A percentile compares a stretch with the other conserved stretches of the same genome.
Conservation (phyloP, 225 moss, liverwort and hornwort genomes). For the Sphagnum contortum region DNA sequence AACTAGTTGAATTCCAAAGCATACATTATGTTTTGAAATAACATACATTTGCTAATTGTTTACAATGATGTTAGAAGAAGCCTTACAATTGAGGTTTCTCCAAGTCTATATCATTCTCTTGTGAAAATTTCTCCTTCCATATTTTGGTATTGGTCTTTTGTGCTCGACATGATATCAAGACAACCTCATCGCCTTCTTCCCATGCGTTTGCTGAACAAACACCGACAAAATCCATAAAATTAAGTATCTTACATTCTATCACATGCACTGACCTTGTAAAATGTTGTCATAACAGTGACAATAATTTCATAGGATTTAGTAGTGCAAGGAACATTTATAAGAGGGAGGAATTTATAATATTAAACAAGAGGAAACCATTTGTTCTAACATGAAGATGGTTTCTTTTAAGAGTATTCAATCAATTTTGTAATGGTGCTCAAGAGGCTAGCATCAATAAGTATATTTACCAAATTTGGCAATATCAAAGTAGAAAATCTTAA, state of each 20-base stretch:
- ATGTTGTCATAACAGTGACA: not conserved
- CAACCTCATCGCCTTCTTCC: constrained; percentile 86
- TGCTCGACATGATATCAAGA: constrained; percentile 58
- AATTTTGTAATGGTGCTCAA: too few relatives aligned
- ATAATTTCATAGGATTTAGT: not conserved
- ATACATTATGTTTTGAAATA: too few relatives aligned
- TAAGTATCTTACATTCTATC: too few relatives aligned
- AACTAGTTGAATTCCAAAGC: too few relatives aligned
- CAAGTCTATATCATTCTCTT: not conserved
- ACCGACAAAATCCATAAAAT: not conserved
- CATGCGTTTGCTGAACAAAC: constrained; percentile 63
- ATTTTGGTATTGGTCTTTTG: not conserved
- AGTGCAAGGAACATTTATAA: too few relatives aligned
- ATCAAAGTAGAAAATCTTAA: too few relatives aligned
- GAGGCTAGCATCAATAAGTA: too few relatives aligned
- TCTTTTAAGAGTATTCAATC: too few relatives aligned
- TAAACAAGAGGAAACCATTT: not conserved
- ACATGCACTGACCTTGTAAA: not conserved
- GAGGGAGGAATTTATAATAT: not conserved
- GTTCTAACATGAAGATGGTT: too few relatives aligned
- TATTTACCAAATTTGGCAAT: too few relatives aligned
- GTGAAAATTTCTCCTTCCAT: not conserved
- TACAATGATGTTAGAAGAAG: too few relatives aligned
- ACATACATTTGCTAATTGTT: too few relatives aligned
- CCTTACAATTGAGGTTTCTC: not conserved